These are phyloP conservation scores for Globisporangium rhizosaccharum DNA, from an alignment of 352 stramenopile genomes.

Conservation along the genomic window DNA sequence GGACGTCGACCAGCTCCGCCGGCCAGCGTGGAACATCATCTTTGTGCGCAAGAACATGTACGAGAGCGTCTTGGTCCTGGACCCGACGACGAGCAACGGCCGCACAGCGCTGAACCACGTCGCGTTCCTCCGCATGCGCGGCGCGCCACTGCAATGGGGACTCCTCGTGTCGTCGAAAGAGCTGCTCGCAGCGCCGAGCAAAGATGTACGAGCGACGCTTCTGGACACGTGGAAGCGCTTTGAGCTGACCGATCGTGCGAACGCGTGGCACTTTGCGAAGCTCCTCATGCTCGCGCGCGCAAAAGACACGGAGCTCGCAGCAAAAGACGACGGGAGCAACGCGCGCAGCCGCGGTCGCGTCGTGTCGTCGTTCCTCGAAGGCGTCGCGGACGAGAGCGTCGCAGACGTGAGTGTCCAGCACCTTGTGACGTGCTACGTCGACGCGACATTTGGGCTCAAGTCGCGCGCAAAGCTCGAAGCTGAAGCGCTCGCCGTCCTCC, in stretches of 20 bases:
- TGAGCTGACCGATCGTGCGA: constrained; percentile 37
- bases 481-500: constrained; percentile 40
- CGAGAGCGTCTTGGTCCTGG: constrained; percentile 70
- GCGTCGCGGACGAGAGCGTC: constrained; percentile 36
- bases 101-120: constrained; percentile 51
- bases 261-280: constrained; percentile 76
- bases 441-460: constrained; percentile 37
- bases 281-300: constrained; percentile 59
- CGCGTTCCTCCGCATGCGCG: constrained; percentile 63
- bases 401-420: constrained; percentile 36
- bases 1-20: constrained; percentile 39
- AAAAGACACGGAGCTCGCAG: constrained; percentile 28
- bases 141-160: constrained; percentile 70
- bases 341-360: constrained; percentile 17
- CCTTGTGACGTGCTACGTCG: constrained; percentile 60
- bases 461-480: constrained; percentile 29
- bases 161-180: constrained; percentile 70
- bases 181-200: constrained; percentile 43
- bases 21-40: constrained; percentile 74
- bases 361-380: constrained; percentile 48
- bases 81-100: constrained; percentile 48
- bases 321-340: constrained; percentile 6
- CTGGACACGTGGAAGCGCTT: constrained; percentile 39
- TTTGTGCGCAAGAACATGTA: constrained; percentile 88
- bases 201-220: constrained; percentile 28